These are phyloP conservation scores for Canariomyces notabilis DNA, from an alignment of 2,329 filamentous ascomycete genomes.

Conservation along the genomic window DNA sequence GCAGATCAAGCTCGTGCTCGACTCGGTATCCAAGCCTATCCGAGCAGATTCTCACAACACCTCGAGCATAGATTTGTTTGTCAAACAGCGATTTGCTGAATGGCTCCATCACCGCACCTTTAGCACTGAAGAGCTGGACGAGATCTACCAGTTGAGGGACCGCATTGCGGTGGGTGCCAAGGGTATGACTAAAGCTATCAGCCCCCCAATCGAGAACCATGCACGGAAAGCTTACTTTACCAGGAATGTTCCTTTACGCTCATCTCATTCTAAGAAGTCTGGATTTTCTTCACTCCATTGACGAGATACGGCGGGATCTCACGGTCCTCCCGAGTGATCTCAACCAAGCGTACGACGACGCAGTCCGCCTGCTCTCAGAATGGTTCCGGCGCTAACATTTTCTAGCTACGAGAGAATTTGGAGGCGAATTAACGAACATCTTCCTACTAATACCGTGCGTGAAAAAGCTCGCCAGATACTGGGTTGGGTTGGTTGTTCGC, in stretches of 20 bases:
- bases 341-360: constrained; percentile 27
- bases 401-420: constrained; percentile 15
- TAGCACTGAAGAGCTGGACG: no score
- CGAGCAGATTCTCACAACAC: no score
- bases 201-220: constrained; percentile 17
- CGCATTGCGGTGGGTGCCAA: no score
- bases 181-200: background rate
- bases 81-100: no score
- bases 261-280: constrained; percentile 25
- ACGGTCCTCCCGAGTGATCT: constrained; percentile 27
- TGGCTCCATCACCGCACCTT: no score
- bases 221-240: constrained; percentile 11
- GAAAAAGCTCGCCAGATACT: constrained; percentile 11
- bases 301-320: constrained; percentile 27
- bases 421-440: constrained; percentile 12
- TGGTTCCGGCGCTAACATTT: background rate
- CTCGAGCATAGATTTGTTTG: no score
- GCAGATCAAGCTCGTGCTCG: no score
- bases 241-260: constrained; percentile 34
- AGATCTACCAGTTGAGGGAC: no score
- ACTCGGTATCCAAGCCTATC: no score
- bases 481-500: constrained; percentile 24
- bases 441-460: constrained; percentile 7
- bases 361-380: background rate
- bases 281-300: constrained; percentile 12